phyloP scores from a whole-genome alignment of 2,329 filamentous ascomycete species.

The Apiospora malaysiana region DNA sequence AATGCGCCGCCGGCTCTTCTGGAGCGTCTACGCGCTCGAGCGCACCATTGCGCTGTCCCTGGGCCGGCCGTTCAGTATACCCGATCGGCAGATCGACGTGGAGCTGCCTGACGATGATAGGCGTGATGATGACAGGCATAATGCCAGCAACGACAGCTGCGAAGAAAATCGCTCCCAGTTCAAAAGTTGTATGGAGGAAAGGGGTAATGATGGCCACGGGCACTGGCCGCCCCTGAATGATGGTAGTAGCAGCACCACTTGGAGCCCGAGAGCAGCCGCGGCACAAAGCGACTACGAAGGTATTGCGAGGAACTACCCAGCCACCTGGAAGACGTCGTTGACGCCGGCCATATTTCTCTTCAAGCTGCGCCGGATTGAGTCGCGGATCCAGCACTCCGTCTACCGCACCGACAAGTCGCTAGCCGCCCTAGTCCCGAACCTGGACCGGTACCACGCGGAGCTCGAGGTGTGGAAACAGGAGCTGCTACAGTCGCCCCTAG shows the following conservation, averaged over 20 bases:
- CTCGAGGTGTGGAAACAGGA: slow-evolving; percentile 54
- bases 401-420: slow-evolving; percentile 55
- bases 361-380: slow-evolving; percentile 53
- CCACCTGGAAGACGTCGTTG: slow-evolving; percentile 41
- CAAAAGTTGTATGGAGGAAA: background rate
- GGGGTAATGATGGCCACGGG: background rate
- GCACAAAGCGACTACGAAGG: background rate
- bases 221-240: background rate
- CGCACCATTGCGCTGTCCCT: slow-evolving; percentile 56
- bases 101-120: slow-evolving; percentile 48
- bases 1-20: slow-evolving; percentile 54
- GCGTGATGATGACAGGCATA: background rate
- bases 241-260: slow-evolving; percentile 26
- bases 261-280: slow-evolving; percentile 29
- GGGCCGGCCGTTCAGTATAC: slow-evolving; percentile 55
- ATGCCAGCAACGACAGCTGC: background rate
- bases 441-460: slow-evolving; percentile 50
- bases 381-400: slow-evolving; percentile 56
- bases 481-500: slow-evolving; percentile 31
- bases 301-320: slow-evolving; percentile 17
- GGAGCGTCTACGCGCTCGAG: slow-evolving; percentile 58
- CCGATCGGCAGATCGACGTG: slow-evolving; percentile 57
- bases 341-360: slow-evolving; percentile 51
- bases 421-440: slow-evolving; percentile 50
- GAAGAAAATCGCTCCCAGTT: background rate